Percentiles rank a stretch among this genome's conserved stretches.
phyloP scores from a whole-genome alignment of 495 filamentous ascomycete genomes.

The Chaetomium fimeti region DNA sequence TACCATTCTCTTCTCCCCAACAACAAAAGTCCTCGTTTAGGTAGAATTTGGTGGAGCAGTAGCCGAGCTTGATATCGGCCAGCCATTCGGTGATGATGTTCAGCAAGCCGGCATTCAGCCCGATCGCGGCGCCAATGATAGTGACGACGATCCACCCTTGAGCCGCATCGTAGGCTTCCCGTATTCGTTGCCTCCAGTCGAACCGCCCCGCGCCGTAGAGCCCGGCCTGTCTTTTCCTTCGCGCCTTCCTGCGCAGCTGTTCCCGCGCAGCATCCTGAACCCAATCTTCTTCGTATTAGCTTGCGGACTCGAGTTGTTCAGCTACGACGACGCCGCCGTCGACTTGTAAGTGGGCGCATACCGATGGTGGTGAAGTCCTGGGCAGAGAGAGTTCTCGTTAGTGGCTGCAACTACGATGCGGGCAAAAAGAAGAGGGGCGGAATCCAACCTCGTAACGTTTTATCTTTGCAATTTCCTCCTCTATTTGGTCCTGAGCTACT shows the following conservation, averaged over 20 bases:
- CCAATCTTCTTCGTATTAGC: conserved; percentile 63
- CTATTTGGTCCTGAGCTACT: conserved; percentile 61
- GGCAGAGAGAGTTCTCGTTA: conserved; percentile 5
- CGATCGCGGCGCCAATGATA: conserved; percentile 87
- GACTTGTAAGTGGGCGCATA: conserved; percentile 30
- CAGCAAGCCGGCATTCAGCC: conserved; percentile 85
- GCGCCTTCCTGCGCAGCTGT: conserved; percentile 73
- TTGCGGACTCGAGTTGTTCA: conserved; percentile 8
- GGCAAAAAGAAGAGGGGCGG: background rate
- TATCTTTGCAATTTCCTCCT: conserved; percentile 95
- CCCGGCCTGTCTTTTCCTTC: conserved; percentile 68
- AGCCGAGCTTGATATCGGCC: conserved; percentile 89
- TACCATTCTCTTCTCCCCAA: conserved; percentile 90
- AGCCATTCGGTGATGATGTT: conserved; percentile 98
- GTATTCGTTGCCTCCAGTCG: conserved; percentile 79
- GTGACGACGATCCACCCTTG: conserved; percentile 99
- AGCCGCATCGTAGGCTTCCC: conserved; percentile 90
- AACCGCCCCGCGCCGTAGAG: conserved; percentile 70
- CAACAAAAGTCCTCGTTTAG: conserved; percentile 98
- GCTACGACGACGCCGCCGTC: background rate
- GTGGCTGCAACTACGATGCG: conserved; percentile 1
- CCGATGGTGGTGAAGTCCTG: conserved; percentile 88
- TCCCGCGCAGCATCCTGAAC: conserved; percentile 95
- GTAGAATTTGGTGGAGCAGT: conserved; percentile 94
- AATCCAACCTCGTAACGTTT: conserved; percentile 81